phyloP scores from a whole-genome alignment of 768 basidiomycete genomes.

The Floccularia luteovirens region DNA sequence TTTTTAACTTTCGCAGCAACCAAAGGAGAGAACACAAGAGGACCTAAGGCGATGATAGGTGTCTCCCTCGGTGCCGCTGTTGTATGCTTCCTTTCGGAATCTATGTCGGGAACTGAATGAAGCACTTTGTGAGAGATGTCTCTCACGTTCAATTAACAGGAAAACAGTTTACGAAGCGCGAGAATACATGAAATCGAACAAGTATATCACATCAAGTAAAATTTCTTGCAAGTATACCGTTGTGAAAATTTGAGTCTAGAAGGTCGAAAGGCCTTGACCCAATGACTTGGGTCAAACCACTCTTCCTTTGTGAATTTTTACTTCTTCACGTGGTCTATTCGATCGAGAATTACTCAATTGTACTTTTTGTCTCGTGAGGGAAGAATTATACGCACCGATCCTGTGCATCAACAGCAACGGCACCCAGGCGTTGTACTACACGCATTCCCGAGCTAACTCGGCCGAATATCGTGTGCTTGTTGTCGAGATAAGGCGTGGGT shows the following conservation, averaged over 20 bases:
- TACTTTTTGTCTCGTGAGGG: conserved; percentile 2
- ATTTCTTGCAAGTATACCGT: too few relatives aligned
- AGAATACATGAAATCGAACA: not conserved
- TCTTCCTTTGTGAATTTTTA: conserved; percentile 82
- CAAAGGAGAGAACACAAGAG: conserved; percentile 2
- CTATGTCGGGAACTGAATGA: conserved; percentile 11
- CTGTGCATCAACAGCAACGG: conserved; percentile 83
- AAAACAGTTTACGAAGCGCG: conserved; percentile 4
- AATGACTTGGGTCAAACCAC: conserved; percentile 17
- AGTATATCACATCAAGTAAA: conserved; percentile 8
- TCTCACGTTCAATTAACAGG: conserved; percentile 9
- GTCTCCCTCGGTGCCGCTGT: conserved; percentile 11
- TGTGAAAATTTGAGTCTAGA: too few relatives aligned
- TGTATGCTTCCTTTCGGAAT: conserved; percentile 7
- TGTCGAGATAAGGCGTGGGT: conserved; percentile 80
- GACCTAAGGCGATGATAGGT: conserved; percentile 3
- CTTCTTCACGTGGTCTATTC: conserved; percentile 61
- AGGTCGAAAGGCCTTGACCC: too few relatives aligned
- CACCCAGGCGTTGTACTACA: conserved; percentile 85
- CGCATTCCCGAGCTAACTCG: conserved; percentile 88
- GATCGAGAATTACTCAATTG: conserved; percentile 1
- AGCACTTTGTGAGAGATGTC: conserved; percentile 4
- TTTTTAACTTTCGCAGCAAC: conserved; percentile 4
- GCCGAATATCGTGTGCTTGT: conserved; percentile 86
- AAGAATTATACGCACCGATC: conserved; percentile 53